phyloP scores from a whole-genome alignment of 805 yeast genomes.

The Candida nitratophila region DNA sequence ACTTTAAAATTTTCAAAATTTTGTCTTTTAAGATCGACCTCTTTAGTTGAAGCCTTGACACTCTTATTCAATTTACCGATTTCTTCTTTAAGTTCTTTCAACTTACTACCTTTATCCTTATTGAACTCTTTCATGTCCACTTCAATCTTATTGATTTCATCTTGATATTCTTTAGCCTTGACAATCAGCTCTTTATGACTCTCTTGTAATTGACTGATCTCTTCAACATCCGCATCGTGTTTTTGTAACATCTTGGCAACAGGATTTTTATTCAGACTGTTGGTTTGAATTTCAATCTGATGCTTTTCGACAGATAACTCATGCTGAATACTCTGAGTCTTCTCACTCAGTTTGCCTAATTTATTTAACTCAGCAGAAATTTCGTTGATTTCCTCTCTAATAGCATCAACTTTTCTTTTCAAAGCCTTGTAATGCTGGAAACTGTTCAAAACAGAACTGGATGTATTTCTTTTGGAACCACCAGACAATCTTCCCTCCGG shows the following conservation, averaged over 20 bases:
- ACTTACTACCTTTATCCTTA: constrained; percentile 71
- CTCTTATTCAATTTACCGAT: constrained; percentile 33
- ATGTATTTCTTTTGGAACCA: constrained; percentile 64
- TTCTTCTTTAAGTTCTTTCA: constrained; percentile 55
- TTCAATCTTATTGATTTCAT: constrained; percentile 49
- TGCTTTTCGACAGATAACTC: constrained; percentile 52
- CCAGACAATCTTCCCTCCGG: constrained; percentile 96
- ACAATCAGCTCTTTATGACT: constrained; percentile 30
- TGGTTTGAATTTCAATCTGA: constrained; percentile 48
- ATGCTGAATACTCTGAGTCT: constrained; percentile 51
- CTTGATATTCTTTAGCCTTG: constrained; percentile 24
- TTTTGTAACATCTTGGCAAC: constrained; percentile 49
- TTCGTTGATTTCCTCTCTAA: constrained; percentile 33
- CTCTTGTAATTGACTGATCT: constrained; percentile 34
- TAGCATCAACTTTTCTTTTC: constrained; percentile 32
- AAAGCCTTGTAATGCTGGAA: constrained; percentile 52
- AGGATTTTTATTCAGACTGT: constrained; percentile 48
- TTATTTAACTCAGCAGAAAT: constrained; percentile 33
- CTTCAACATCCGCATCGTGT: constrained; percentile 36
- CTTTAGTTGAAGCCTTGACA: constrained; percentile 28
- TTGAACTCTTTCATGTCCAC: constrained; percentile 79
- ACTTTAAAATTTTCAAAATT: constrained; percentile 57
- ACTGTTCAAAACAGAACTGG: constrained; percentile 48
- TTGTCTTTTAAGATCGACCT: constrained; percentile 40
- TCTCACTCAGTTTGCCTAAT: constrained; percentile 36